Evolutionary conservation across 1,284 basidiomycete species (phyloP).

Genomic region (Ceratobasidium sp.): DNA sequence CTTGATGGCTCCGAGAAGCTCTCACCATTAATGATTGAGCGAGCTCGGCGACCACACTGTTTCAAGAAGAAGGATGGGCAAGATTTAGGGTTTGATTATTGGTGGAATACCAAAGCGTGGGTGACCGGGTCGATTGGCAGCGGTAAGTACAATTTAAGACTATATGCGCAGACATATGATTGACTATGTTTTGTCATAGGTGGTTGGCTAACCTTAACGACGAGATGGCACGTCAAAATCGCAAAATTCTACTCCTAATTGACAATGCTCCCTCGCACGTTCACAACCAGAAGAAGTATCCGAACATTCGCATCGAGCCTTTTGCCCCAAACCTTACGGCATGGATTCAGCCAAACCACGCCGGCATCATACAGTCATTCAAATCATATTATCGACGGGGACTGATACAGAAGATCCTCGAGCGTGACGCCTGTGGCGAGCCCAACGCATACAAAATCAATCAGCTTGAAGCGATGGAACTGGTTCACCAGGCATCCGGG

Average conservation of each 20-base stretch:
- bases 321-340: conserved; percentile 43
- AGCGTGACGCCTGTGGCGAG: conserved; percentile 35
- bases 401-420: conserved; percentile 10
- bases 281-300: conserved; percentile 10
- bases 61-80: conserved; percentile 52
- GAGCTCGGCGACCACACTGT: conserved; percentile 52
- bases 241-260: conserved; percentile 26
- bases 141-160: background rate
- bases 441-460: conserved; percentile 45
- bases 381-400: conserved; percentile 36
- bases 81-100: conserved; percentile 55
- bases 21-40: conserved; percentile 55
- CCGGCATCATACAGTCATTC: conserved; percentile 44
- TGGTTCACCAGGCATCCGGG: conserved; percentile 44
- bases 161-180: conserved; percentile 8
- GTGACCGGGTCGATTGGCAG: conserved; percentile 52
- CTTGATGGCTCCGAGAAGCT: conserved; percentile 55
- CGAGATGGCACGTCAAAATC: conserved; percentile 24
- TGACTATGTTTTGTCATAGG: background rate
- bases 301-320: conserved; percentile 17
- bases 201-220: conserved; percentile 22
- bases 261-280: conserved; percentile 38
- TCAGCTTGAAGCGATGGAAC: conserved; percentile 43
- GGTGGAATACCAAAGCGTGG: conserved; percentile 56
- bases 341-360: conserved; percentile 42